Percentiles rank a stretch among this genome's conserved stretches.
Conservation (phyloP, 306 rosid genomes). For the Dryas alaskensis region DNA sequence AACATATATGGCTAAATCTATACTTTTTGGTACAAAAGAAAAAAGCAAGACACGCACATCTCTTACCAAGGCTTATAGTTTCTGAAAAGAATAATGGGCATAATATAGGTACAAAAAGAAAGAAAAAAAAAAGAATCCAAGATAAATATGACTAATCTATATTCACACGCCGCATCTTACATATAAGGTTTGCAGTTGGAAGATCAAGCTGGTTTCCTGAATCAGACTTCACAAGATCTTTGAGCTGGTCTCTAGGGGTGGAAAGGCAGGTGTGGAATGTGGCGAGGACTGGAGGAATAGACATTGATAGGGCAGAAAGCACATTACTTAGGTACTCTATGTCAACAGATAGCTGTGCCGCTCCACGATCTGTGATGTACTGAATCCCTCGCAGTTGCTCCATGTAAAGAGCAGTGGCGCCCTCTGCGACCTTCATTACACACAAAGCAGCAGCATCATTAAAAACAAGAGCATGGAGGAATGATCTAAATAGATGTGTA, state of each 20-base stretch:
- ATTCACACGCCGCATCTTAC: conserved; percentile 80
- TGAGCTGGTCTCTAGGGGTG: conserved; percentile 69
- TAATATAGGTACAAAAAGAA: not conserved
- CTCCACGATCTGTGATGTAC: conserved; percentile 81
- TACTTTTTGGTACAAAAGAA: too few species aligned
- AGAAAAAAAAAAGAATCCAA: not conserved
- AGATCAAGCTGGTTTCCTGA: conserved; percentile 71
- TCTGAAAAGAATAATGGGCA: not conserved
- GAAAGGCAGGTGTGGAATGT: conserved; percentile 83
- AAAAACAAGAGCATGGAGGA: not conserved
- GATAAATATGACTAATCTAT: conserved; percentile 31
- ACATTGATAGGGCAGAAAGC: conserved; percentile 90
- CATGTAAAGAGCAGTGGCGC: conserved; percentile 90
- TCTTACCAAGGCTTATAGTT: not conserved
- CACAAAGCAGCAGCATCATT: not conserved
- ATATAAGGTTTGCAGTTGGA: conserved; percentile 86
- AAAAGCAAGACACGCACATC: too few species aligned
- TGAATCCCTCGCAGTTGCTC: conserved; percentile 91
- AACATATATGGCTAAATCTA: too few species aligned
- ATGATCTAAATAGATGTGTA: not conserved
- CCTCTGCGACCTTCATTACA: conserved; percentile 81
- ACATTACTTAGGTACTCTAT: conserved; percentile 91
- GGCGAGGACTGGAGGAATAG: conserved; percentile 68
- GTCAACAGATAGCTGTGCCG: conserved; percentile 87
- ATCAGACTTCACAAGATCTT: conserved; percentile 66